A percentile compares a stretch with the other conserved stretches of the same genome.
Conservation (phyloP, 2,329 filamentous ascomycete genomes). For the Phyllosticta citrichinensis region DNA sequence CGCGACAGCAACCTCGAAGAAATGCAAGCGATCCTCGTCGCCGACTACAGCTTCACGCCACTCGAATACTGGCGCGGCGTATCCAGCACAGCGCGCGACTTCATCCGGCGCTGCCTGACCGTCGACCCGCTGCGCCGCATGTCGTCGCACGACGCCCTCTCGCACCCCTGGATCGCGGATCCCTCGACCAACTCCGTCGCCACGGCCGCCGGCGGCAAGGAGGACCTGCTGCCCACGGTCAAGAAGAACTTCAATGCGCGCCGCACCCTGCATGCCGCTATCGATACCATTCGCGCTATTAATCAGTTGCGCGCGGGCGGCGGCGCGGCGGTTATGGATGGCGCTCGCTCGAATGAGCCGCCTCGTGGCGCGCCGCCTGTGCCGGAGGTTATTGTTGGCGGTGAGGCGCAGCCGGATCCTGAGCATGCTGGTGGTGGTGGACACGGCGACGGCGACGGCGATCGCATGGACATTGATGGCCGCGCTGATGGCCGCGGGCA, state of each 20-base stretch:
- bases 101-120: conserved; percentile 85
- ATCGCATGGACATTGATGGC: conserved; percentile 46
- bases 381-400: conserved; percentile 6
- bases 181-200: conserved; percentile 34
- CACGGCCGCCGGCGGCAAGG: conserved; percentile 23
- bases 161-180: conserved; percentile 55
- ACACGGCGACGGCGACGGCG: not conserved
- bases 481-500: conserved; percentile 50
- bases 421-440: not conserved
- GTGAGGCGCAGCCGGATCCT: not conserved
- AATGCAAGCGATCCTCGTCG: conserved; percentile 96
- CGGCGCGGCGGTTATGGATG: conserved; percentile 51
- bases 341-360: conserved; percentile 47
- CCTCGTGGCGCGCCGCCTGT: conserved; percentile 6
- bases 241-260: conserved; percentile 64
- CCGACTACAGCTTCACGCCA: conserved; percentile 92
- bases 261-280: conserved; percentile 55
- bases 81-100: conserved; percentile 69
- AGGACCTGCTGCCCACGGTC: conserved; percentile 52
- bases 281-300: conserved; percentile 58
- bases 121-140: conserved; percentile 80
- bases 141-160: conserved; percentile 71
- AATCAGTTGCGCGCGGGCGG: conserved; percentile 56
- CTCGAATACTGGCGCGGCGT: conserved; percentile 95
- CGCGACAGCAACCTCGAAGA: conserved; percentile 96